These are phyloP conservation scores for Xerocomellus chrysenteron DNA, from an alignment of 768 basidiomycete genomes.

Conservation along the genomic window DNA sequence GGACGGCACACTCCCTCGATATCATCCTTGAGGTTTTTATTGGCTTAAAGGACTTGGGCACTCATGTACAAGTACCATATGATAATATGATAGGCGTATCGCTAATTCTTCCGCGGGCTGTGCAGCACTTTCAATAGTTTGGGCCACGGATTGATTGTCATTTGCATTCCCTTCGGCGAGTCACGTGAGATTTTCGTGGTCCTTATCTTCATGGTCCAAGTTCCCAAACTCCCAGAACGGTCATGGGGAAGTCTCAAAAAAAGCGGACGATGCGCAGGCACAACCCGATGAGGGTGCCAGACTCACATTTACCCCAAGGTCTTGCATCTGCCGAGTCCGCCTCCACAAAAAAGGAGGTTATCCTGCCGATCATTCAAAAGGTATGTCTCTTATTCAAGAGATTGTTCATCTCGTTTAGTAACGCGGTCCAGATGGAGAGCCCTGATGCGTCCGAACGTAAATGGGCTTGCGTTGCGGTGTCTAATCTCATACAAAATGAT, in stretches of 20 bases:
- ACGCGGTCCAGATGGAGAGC: constrained; percentile 61
- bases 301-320: constrained; percentile 85
- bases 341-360: constrained; percentile 73
- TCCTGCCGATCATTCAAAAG: constrained; percentile 90
- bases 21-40: constrained; percentile 25
- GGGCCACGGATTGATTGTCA: too few relatives aligned
- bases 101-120: constrained; percentile 22
- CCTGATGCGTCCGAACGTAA: constrained; percentile 78
- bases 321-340: constrained; percentile 70
- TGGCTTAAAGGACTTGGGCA: constrained; percentile 7
- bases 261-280: constrained; percentile 82
- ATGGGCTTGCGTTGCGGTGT: constrained; percentile 97
- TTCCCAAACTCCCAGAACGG: neutral
- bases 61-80: constrained; percentile 25
- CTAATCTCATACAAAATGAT: constrained; percentile 93
- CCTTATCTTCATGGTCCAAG: neutral
- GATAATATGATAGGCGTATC: constrained; percentile 21
- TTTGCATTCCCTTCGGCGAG: neutral
- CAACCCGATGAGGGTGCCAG: constrained; percentile 92
- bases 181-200: constrained; percentile 9
- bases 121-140: neutral
- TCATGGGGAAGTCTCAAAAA: constrained; percentile 94
- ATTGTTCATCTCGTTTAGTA: neutral
- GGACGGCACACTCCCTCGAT: constrained; percentile 28
- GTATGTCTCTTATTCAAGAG: constrained; percentile 38